Evolutionary conservation across 2,329 filamentous ascomycete genomes (phyloP), one percentile per base, ranked within the genome.

Genomic region (Clarireedia monteithiana): DNA sequence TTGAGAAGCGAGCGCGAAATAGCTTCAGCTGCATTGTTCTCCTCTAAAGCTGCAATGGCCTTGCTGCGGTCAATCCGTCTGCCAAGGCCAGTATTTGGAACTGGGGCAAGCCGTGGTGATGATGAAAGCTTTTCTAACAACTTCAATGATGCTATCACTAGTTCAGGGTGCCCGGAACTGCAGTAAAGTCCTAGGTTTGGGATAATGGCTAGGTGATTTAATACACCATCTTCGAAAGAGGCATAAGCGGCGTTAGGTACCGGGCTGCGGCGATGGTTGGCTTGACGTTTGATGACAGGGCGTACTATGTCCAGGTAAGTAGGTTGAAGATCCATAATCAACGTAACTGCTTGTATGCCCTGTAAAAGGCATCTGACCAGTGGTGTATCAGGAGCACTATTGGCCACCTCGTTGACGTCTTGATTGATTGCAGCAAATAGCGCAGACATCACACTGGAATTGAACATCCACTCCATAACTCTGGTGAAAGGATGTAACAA

Each of bases 391-490:
- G 86, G 82, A 4, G 84, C 75, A 10, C 89, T 82, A 63, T 82
- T 84, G 59, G 88, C 83, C 42, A 96, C 80, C 57, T 88, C 84
- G 6, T 79, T 76, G 15, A 86, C 74, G 62, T 92, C 83, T 68
- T 95, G 86, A 63, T 92, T 88, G 30, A 94, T 82, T 10, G 87
- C 82, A 56, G 82, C 79, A 70, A 96, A 92, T 2, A 99, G 73
- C 14, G 86, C 82, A 61, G 81, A 82, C 65, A 95, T 83, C 23
- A 96, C 89, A 61, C 87, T 89, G 66, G 95, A 89, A 68, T 95
- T 96, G 71, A 95, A 96, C 72, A 99, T 82, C 91, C 94, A 97
- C 68, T 99, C 94, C 88, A 97, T 96, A 15, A 95, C 86, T 58
- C 95, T 84, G 3, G 89, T 85, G 67, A 97, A 99, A 0, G 95